These are phyloP conservation scores for Cercophora samala DNA, from an alignment of 495 filamentous ascomycete species.

Conservation along the genomic window DNA sequence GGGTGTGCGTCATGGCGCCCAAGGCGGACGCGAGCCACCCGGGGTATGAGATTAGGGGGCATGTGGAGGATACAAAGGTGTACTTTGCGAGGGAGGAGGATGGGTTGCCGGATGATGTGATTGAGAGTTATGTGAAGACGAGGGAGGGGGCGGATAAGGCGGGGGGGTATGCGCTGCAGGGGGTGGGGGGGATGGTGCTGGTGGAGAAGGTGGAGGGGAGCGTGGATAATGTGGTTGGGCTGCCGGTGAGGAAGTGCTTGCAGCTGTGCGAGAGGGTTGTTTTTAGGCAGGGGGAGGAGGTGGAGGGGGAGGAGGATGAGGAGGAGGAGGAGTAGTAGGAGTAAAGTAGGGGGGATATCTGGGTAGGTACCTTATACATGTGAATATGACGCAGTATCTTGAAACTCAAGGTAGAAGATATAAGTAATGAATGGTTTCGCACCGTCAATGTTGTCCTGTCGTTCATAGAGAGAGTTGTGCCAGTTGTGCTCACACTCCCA, in stretches of 20 bases:
- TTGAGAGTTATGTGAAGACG: slow-evolving; percentile 82
- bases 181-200: slow-evolving; percentile 71
- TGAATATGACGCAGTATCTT: too few relatives aligned
- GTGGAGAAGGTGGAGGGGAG: slow-evolving; percentile 85
- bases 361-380: too few relatives aligned
- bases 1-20: slow-evolving; percentile 75
- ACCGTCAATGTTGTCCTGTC: too few relatives aligned
- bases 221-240: slow-evolving; percentile 93
- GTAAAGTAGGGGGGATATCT: too few relatives aligned
- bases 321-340: too few relatives aligned
- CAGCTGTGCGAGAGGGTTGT: slow-evolving; percentile 82
- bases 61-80: slow-evolving; percentile 85
- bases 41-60: slow-evolving; percentile 76
- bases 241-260: slow-evolving; percentile 78
- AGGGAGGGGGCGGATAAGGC: slow-evolving; percentile 95
- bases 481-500: too few relatives aligned
- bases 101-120: slow-evolving; percentile 61
- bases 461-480: too few relatives aligned
- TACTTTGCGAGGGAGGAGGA: slow-evolving; percentile 71
- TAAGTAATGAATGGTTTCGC: too few relatives aligned
- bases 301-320: slow-evolving; percentile 32
- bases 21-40: slow-evolving; percentile 70
- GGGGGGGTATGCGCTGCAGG: slow-evolving; percentile 92
- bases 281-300: slow-evolving; percentile 47
- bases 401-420: too few relatives aligned